phyloP scores from a whole-genome alignment of 805 yeast genomes.

The Cephaloascus albidus region DNA sequence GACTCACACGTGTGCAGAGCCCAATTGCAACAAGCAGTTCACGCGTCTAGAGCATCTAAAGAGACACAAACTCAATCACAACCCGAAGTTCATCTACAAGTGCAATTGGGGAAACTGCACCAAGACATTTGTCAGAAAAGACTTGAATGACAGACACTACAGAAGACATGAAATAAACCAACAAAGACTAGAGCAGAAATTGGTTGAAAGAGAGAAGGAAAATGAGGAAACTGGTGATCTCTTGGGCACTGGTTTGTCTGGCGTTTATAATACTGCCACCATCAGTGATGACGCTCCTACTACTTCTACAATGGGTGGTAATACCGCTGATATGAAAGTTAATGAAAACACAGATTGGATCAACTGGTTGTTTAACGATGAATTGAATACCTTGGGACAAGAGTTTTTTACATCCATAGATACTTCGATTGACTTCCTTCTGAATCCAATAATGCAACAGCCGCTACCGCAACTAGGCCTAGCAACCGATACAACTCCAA shows the following conservation, averaged over 20 bases:
- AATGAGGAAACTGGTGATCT: no score
- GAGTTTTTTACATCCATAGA: not conserved
- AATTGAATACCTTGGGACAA: not conserved
- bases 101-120: conserved; percentile 43
- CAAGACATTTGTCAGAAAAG: conserved; percentile 56
- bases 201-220: conserved; percentile 12
- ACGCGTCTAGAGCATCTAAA: conserved; percentile 32
- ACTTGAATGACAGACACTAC: conserved; percentile 37
- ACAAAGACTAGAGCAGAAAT: conserved; percentile 19
- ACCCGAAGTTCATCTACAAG: conserved; percentile 39
- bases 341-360: not conserved
- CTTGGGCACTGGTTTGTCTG: not conserved
- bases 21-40: conserved; percentile 29
- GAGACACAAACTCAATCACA: conserved; percentile 32
- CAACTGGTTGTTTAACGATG: not conserved
- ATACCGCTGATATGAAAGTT: no score
- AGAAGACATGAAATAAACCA: conserved; percentile 33
- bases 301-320: not conserved
- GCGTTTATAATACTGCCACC: not conserved
- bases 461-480: not conserved
- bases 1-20: conserved; percentile 9
- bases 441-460: not conserved
- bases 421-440: not conserved
- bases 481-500: not conserved
- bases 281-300: not conserved